Percentiles rank a stretch among this genome's conserved stretches.
phyloP scores from a whole-genome alignment of 371 early-diverging fungal genomes.

The Nematocida ausubeli region DNA sequence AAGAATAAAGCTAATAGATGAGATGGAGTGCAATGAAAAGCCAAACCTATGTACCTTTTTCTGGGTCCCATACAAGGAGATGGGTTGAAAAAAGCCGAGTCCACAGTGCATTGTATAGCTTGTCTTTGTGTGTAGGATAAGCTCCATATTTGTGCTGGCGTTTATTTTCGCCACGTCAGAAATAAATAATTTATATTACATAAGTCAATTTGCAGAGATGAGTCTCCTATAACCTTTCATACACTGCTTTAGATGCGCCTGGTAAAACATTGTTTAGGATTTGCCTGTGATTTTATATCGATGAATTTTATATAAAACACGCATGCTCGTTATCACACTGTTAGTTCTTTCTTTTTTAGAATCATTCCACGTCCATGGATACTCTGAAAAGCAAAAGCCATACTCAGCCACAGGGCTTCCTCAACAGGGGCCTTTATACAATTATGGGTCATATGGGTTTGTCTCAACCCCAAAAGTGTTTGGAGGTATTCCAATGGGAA shows the following conservation, averaged over 20 bases:
- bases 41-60: neutral
- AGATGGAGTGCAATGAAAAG: neutral
- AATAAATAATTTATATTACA: neutral
- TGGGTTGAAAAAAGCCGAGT: no score
- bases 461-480: neutral
- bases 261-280: neutral
- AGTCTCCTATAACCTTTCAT: neutral
- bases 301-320: neutral
- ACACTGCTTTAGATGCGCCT: slow-evolving; percentile 1
- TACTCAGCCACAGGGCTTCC: neutral
- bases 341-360: neutral
- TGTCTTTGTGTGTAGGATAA: no score
- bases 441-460: slow-evolving; percentile 16
- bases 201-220: no score
- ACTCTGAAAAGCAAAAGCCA: no score
- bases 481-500: neutral
- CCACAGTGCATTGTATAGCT: no score
- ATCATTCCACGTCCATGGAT: no score
- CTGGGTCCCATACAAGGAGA: slow-evolving; percentile 13
- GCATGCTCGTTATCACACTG: neutral
- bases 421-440: neutral
- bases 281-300: slow-evolving; percentile 10
- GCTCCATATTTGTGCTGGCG: neutral
- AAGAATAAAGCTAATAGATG: neutral
- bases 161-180: no score